phyloP scores from a whole-genome alignment of 2,329 filamentous ascomycete genomes.

The Colletotrichum camelliae region DNA sequence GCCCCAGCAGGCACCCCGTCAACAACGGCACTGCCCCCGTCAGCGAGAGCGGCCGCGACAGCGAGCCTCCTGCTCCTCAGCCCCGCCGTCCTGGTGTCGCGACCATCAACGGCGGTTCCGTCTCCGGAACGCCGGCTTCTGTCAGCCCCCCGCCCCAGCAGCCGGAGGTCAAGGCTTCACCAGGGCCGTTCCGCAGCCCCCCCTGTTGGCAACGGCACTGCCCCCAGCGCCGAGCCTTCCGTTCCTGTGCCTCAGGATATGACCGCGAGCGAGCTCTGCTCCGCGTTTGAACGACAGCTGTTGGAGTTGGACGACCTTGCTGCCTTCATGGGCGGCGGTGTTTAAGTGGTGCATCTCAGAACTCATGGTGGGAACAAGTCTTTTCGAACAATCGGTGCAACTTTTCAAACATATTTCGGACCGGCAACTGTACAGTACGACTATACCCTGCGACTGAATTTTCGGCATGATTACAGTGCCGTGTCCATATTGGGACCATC shows the following conservation, averaged over 20 bases:
- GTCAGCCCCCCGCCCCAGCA: constrained; percentile 44
- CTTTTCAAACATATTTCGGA: not conserved
- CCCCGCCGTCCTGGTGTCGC: constrained; percentile 59
- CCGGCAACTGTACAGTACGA: constrained; percentile 19
- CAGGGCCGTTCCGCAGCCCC: constrained; percentile 18
- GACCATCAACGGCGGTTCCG: constrained; percentile 64
- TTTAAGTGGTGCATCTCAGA: constrained; percentile 36
- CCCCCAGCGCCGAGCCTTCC: constrained; percentile 26
- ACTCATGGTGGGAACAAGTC: not conserved
- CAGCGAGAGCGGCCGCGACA: constrained; percentile 51
- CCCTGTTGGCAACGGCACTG: constrained; percentile 24
- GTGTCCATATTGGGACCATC: not conserved
- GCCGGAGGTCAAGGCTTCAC: constrained; percentile 42
- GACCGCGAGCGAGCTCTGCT: constrained; percentile 63
- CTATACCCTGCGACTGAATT: constrained; percentile 15
- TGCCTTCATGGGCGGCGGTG: constrained; percentile 67
- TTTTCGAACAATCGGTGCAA: not conserved
- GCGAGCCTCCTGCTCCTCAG: constrained; percentile 55
- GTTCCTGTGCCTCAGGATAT: constrained; percentile 48
- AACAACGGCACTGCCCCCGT: constrained; percentile 27
- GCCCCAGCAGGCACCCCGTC: constrained; percentile 33
- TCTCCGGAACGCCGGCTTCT: constrained; percentile 51
- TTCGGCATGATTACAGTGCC: not conserved
- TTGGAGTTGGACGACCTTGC: constrained; percentile 66
- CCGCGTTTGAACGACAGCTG: constrained; percentile 64